Evolutionary conservation across 345 rosid species (phyloP), one percentile per base, ranked within the genome.

Genomic region (Euphorbia lathyris): DNA sequence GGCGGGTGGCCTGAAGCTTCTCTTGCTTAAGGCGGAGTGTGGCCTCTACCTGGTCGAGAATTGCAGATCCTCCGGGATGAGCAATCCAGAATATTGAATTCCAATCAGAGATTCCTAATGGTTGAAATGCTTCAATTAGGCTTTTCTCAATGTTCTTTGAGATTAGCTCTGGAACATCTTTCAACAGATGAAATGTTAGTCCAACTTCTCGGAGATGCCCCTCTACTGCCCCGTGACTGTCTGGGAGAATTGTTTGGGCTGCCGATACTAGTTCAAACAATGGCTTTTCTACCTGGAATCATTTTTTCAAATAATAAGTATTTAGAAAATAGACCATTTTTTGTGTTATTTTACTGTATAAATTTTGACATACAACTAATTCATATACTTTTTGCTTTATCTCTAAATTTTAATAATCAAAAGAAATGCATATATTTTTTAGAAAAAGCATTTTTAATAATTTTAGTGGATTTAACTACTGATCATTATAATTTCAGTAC

Each of bases 31-130:
- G 83, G 3, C 82, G 85, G 4, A 89, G 76, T 67, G 84, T 84
- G 0, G 50, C 48, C 83, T 89, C 92, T 1, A 91, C 87, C 58
- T 80, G 85, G 76, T 85, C 88, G 0, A 87, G 79, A 50, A 91
- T 84, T 17, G 93, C 89, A 0, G 91, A 87, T 3, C 97, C 97
- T 1, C 97, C 95, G 0, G 95, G 92, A 72, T 91, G 97, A 0
- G 89, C 92, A 36, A 89, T 70, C 91, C 94, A 91, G 71, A 91
- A 91, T 43, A 91, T 45, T 2, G 94, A 88, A 77, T 90, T 88
- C 94, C 92, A 90, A 74, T 90, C 97, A 6, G 61, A 80, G 34
- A 90, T 85, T 23, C 97, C 97, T 2, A 90, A 9, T 0, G 92
- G 97, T 19, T 79, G n/a, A 62, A 88, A 88, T 8, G 94, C 92